A percentile compares a stretch with the other conserved stretches of the same genome.
Conservation (phyloP, 164 flowering plant genomes). For the Chimonanthus salicifolius region DNA sequence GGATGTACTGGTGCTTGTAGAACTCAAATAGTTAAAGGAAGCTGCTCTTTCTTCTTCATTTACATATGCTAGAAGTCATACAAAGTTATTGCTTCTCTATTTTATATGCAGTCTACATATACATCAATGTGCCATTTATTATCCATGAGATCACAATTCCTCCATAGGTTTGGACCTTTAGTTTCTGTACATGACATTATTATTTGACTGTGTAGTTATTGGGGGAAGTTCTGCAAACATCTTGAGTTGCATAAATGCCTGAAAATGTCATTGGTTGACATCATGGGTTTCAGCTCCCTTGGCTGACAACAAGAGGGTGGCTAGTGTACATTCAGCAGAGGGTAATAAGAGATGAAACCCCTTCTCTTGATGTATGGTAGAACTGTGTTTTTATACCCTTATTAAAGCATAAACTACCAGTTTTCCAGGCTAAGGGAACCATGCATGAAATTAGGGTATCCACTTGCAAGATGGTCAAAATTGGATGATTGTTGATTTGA, state of each 20-base stretch:
- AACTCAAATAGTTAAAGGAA: background rate
- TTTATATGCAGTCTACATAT: background rate
- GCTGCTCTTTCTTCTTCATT: background rate
- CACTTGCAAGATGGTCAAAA: background rate
- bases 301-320: background rate
- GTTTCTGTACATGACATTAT: background rate
- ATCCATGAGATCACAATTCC: background rate
- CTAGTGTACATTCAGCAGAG: background rate
- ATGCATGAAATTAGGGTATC: background rate
- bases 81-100: background rate
- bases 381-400: background rate
- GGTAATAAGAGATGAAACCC: background rate
- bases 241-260: too few relatives aligned
- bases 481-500: background rate
- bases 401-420: background rate
- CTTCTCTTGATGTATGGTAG: background rate
- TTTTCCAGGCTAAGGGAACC: background rate
- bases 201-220: too few relatives aligned
- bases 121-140: background rate
- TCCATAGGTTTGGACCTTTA: background rate
- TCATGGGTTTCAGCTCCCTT: background rate
- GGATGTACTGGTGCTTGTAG: too few relatives aligned
- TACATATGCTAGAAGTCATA: background rate
- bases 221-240: too few relatives aligned
- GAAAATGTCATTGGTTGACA: too few relatives aligned